Base-by-base conservation (phyloP, 2,329 filamentous ascomycete species). In the Hypomyces rosellus region DNA sequence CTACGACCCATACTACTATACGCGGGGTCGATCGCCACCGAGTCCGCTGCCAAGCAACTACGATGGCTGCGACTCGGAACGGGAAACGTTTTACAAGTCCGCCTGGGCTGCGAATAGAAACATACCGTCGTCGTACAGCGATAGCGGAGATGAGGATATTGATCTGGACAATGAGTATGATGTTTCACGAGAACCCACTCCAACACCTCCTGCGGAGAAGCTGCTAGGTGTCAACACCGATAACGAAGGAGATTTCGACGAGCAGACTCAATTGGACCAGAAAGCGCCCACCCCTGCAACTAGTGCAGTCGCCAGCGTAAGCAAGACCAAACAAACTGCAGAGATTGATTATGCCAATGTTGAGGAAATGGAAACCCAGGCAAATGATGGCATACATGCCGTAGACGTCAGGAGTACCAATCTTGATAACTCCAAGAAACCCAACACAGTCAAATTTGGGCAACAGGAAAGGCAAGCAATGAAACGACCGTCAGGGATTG, bases 21-120 rank as follows among this genome's bases (percentile, higher is more conserved):
- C 67, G 11, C 68, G 78, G 41, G 78, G 78, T 5, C 71, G 78
- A 30, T 81, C 78, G 20, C 77, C 77, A 1, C 75, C 77, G 0
- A 78, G 76, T 38, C 74, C 74, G 12, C 60, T 73, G 34, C 73
- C 74, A 16, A 75, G 69, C 52, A 69, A 74, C 52, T 63, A 65
- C 47, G 73, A 68, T 43, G 60, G 62, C 43, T 65, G 63, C 51
- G 65, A 68, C 22, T 60, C 64, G 16, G 59, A 63, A 20, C 56
- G 59, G 34, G 54, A 58, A 3, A 50, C 56, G 4, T 60, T 63
- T n/a, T 58, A 62, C 40, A 56, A 62, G n/a, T 62, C 68, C 16
- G 64, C 61, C 1, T 71, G 69, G 66, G 68, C 70, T 14, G 64
- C 67, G 14, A 71, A 69, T 38, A 61, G 60, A 46, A 63, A 69